Conservation (phyloP, 805 yeast species). For the Candida cerambycidarum region DNA sequence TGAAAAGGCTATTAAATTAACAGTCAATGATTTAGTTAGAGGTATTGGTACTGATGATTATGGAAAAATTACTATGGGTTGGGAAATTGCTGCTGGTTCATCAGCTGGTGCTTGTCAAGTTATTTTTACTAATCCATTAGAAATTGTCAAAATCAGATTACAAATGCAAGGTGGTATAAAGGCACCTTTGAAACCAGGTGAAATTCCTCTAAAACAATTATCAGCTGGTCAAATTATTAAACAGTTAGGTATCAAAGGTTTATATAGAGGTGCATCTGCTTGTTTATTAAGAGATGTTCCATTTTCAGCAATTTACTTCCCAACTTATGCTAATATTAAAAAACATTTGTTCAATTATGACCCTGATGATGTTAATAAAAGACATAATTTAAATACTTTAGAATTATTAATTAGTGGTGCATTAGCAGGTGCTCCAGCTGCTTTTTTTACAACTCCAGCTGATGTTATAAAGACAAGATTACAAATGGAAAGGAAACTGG, state of each 20-base stretch:
- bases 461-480: constrained; percentile 95
- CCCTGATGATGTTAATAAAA: constrained; percentile 60
- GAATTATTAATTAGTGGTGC: constrained; percentile 88
- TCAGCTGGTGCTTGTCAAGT: constrained; percentile 97
- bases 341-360: constrained; percentile 79
- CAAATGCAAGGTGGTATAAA: constrained; percentile 85
- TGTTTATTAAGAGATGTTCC: constrained; percentile 95
- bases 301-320: constrained; percentile 95
- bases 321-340: constrained; percentile 92
- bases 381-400: constrained; percentile 68
- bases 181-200: constrained; percentile 28
- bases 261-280: constrained; percentile 89
- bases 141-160: constrained; percentile 89
- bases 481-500: constrained; percentile 77
- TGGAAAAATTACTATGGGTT: constrained; percentile 45
- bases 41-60: constrained; percentile 56
- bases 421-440: constrained; percentile 97
- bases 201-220: constrained; percentile 42
- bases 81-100: constrained; percentile 88
- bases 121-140: constrained; percentile 91
- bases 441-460: constrained; percentile 93
- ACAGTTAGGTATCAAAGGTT: constrained; percentile 78
- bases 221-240: constrained; percentile 72
- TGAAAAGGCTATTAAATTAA: constrained; percentile 93
- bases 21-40: constrained; percentile 88